Conservation (phyloP, 164 flowering plant genomes). For the grape (Vitis vinifera) region ASM3070453v1 NC_081814.1:1144001-1144500, state of each 20-base stretch:
- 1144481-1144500: too few species aligned
- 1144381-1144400: slow-evolving; percentile 50
- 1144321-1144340: slow-evolving; percentile 79
- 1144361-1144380: slow-evolving; percentile 87
- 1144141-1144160: slow-evolving; percentile 73
- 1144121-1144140: slow-evolving; percentile 1
- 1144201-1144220: slow-evolving; percentile 95
- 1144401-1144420: neutral
- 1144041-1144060: neutral
- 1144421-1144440: neutral
- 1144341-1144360: slow-evolving; percentile 97
- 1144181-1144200: slow-evolving; percentile 83
- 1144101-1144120: too few species aligned
- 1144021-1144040: neutral
- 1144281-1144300: slow-evolving; percentile 92
- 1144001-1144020: neutral
- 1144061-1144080: neutral
- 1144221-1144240: slow-evolving; percentile 89
- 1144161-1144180: slow-evolving; percentile 85
- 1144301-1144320: slow-evolving; percentile 72
- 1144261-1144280: slow-evolving; percentile 98
- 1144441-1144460: too few species aligned
- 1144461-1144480: too few species aligned
- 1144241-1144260: slow-evolving; percentile 91
- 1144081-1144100: neutral